Evolutionary conservation across 2,329 filamentous ascomycete genomes (phyloP), one percentile per base, ranked within the genome.

Genomic region (Akanthomyces lecanii): DNA sequence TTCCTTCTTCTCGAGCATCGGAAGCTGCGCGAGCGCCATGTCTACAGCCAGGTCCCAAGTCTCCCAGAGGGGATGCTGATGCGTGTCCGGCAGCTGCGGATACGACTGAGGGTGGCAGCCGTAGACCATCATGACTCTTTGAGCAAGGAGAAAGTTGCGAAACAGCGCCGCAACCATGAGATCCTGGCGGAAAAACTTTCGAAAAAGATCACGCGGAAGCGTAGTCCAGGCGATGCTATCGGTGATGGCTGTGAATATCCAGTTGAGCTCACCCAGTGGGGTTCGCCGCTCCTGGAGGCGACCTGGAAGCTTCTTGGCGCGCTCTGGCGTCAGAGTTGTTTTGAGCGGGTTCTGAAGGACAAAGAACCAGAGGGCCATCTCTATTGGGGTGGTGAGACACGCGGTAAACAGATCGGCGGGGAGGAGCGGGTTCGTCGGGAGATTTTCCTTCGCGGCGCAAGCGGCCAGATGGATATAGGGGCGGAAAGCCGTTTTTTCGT

Each of bases 161-260:
- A 98, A 99, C 8, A 99, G 80, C 2, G 95, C 95, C 14, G 95
- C 95, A n/a, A 99, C 95, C 93, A 99, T 98, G 14, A 99, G 82
- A 74, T 99, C 95, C 74, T 99, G 95, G 48, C 95, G 82, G 76
- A 99, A 99, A 65, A 98, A 91, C 75, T 97, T 97, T 76, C 96
- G 93, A 77, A 99, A 99, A 12, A 97, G 79, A 23, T 92, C 86
- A 52, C 94, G 89, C 3, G 93, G 91, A 4, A 99, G 79, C 5
- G 92, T 96, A 38, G 96, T 98, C 95, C 95, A 99, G 0, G 95
- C 95, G 70, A 99, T 99, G 1, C 94, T 98, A 73, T 99, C 95
- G 0, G 95, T 99, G 67, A 99, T 98, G 61, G 95, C 95, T 0
- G 95, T 99, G 72, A 99, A 98, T 42, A 99, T 99, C 95, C 95